Base-by-base conservation (phyloP, 2,329 filamentous ascomycete genomes). In the Cytospora piceae region DNA sequence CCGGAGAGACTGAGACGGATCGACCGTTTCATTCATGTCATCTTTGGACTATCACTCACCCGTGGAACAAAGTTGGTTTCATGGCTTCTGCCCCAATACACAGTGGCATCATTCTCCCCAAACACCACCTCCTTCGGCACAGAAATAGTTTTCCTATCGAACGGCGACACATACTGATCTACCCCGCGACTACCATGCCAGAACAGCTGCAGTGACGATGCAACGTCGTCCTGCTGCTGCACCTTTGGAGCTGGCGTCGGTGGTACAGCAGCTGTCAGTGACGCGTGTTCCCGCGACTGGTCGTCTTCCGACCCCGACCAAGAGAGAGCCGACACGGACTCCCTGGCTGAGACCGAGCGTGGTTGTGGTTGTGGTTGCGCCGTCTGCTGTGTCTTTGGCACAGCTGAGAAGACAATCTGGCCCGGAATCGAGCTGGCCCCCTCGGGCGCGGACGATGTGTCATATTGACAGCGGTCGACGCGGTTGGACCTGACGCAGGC, bases 401-500 rank as follows among this genome's bases (percentile, higher is more conserved):
- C 12, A 29, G 34, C 37, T 42, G 55, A 53, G 29, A 63, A 63
- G 29, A 63, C 60, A 24, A 63, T 8, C 39, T 63, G 53, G 37
- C 60, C 60, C 3, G 60, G 60, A n/a, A 57, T 63, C 27, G 31
- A 17, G 5, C 39, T 31, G 4, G 11, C 14, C 11, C 39, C 17
- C n/a, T 57, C 34, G 2, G 27, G n/a, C 7, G 7, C 29, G 9
- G 60, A 42, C n/a, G 42, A n/a, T 9, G 46, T n/a, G 15, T 55
- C 51, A 34, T 63, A 63, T 12, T 51, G 60, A 9, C 60, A 63
- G 3, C 24, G 24, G 24, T 55, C 29, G 20, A 46, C 34, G 20
- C 60, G 60, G 52, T 51, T 42, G 3, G 37, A 53, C 29, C 75
- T 73, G 4, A 76, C 63, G 58, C 80, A 81, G 63, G 80, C 80